Conservation (phyloP, 495 filamentous ascomycete genomes). For the Penicillium egyptiacum region DNA sequence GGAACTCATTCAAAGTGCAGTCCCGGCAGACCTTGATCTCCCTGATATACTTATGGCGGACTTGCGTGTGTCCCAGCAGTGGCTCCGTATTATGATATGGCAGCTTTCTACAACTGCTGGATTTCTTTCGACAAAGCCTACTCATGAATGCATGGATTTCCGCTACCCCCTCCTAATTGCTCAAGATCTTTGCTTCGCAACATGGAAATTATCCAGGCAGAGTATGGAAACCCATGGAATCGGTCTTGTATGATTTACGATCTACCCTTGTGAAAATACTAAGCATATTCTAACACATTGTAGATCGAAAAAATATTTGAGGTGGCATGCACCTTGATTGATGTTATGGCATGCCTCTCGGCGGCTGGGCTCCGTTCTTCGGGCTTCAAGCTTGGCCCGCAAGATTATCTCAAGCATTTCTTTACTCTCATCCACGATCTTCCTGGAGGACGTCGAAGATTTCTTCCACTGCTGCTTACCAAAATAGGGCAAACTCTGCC, state of each 20-base stretch:
- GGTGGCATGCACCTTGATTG: constrained; percentile 68
- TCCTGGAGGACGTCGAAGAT: constrained; percentile 68
- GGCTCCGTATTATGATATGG: constrained; percentile 76
- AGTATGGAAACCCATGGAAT: constrained; percentile 69
- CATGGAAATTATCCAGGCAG: constrained; percentile 60
- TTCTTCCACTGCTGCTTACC: constrained; percentile 66
- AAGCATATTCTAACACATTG: background rate
- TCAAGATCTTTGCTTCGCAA: constrained; percentile 66
- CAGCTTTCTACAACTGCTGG: constrained; percentile 57
- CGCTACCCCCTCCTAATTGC: constrained; percentile 69
- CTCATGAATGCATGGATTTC: constrained; percentile 64
- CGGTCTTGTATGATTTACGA: constrained; percentile 53
- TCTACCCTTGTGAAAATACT: background rate
- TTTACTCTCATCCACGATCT: constrained; percentile 64
- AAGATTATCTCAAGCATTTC: constrained; percentile 70
- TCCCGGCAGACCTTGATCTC: constrained; percentile 60
- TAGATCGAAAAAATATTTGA: constrained; percentile 76
- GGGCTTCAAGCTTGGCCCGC: constrained; percentile 64
- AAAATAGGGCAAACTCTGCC: constrained; percentile 70
- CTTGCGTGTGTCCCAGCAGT: constrained; percentile 68
- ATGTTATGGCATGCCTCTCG: constrained; percentile 66
- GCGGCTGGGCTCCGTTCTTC: constrained; percentile 47
- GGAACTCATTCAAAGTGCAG: constrained; percentile 62
- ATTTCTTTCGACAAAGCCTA: constrained; percentile 51
- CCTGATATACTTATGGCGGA: constrained; percentile 65